Conservation (phyloP, 2,329 filamentous ascomycete species). For the Cytospora chrysosperma region DNA sequence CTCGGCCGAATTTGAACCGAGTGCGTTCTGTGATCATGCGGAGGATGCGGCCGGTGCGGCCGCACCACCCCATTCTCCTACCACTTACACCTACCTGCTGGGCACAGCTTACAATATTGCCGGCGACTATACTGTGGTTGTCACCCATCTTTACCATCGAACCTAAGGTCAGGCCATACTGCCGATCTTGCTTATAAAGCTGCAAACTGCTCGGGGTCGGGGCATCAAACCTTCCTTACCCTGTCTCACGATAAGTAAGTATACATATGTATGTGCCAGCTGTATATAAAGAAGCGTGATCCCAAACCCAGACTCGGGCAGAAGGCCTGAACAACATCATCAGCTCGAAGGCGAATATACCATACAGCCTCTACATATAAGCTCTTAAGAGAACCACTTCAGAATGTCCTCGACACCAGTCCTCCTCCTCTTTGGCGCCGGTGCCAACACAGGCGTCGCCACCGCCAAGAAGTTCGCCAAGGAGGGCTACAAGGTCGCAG, state of each 20-base stretch:
- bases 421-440: constrained; percentile 43
- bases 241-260: no score
- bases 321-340: not conserved
- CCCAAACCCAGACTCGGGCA: not conserved
- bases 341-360: not conserved
- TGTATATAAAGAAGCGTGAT: not conserved
- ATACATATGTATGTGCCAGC: not conserved
- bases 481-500: constrained; percentile 44
- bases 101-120: not conserved
- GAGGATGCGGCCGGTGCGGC: not conserved
- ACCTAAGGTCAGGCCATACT: not conserved
- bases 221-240: not conserved
- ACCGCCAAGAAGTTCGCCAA: constrained; percentile 39
- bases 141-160: no score
- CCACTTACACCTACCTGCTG: not conserved
- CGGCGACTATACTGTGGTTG: not conserved
- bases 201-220: not conserved
- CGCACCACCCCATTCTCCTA: not conserved
- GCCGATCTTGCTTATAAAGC: not conserved
- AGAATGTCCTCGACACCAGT: constrained; percentile 28
- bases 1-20: not conserved
- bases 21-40: not conserved
- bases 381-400: not conserved
- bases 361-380: not conserved
- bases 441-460: constrained; percentile 39